Conservation (phyloP, 2,329 filamentous ascomycete species). For the Aspergillus sp. region DNA sequence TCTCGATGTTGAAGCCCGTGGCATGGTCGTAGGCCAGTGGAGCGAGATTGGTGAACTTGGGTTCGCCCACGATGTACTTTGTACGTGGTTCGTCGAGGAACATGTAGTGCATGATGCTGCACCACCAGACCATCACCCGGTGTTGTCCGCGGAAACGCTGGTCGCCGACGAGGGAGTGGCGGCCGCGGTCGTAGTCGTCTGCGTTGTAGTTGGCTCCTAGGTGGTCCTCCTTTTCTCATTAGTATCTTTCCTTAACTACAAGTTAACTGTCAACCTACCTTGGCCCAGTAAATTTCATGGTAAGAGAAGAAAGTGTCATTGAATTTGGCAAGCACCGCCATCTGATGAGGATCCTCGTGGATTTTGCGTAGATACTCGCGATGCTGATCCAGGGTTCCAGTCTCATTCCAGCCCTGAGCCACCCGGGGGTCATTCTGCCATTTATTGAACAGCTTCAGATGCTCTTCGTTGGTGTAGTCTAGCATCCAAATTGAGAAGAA, state of each 20-base stretch:
- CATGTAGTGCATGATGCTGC: slow-evolving; percentile 52
- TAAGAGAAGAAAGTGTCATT: slow-evolving; percentile 67
- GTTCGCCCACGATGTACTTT: slow-evolving; percentile 54
- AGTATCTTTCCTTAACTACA: neutral
- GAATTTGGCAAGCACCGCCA: slow-evolving; percentile 64
- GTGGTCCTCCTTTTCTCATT: slow-evolving; percentile 47
- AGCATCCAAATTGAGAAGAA: slow-evolving; percentile 72
- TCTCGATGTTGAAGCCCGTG: slow-evolving; percentile 65
- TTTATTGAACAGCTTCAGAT: slow-evolving; percentile 64
- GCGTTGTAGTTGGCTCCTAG: slow-evolving; percentile 54
- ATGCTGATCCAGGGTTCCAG: slow-evolving; percentile 68
- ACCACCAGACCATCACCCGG: slow-evolving; percentile 54
- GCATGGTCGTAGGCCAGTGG: slow-evolving; percentile 69
- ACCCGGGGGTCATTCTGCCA: slow-evolving; percentile 84
- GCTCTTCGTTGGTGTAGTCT: slow-evolving; percentile 57
- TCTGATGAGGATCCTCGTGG: slow-evolving; percentile 64
- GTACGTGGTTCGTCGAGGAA: slow-evolving; percentile 55
- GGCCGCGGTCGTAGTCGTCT: slow-evolving; percentile 52
- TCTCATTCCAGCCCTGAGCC: slow-evolving; percentile 72
- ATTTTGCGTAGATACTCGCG: slow-evolving; percentile 62
- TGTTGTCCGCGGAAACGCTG: slow-evolving; percentile 48
- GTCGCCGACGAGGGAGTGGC: slow-evolving; percentile 55
- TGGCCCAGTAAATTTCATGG: slow-evolving; percentile 75
- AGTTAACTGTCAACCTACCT: slow-evolving; percentile 36
- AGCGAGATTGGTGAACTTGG: slow-evolving; percentile 62